phyloP scores from a whole-genome alignment of 2,329 filamentous ascomycete genomes.

The Salinomyces thailandicus region DNA sequence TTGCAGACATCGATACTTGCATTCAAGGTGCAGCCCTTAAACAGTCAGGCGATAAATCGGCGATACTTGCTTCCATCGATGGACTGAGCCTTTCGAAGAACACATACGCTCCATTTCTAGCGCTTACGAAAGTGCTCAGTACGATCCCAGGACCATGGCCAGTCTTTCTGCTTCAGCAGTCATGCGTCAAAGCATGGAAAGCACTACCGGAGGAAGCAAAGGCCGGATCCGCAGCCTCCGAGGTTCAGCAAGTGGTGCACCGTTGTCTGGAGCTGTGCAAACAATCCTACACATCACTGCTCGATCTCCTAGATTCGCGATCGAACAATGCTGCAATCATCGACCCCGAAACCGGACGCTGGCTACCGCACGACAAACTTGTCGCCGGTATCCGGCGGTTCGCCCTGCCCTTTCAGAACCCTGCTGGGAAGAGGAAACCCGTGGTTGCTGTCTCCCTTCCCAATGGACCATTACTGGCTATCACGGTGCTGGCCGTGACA shows the following conservation, averaged over 20 bases:
- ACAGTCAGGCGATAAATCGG: too few relatives aligned
- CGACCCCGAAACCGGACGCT: conserved; percentile 19
- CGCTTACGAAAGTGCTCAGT: conserved; percentile 16
- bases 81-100: background rate
- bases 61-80: background rate
- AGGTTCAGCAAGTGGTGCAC: conserved; percentile 3
- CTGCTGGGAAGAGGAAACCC: conserved; percentile 25
- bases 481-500: conserved; percentile 40
- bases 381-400: conserved; percentile 19
- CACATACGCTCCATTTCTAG: background rate
- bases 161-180: conserved; percentile 23
- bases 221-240: conserved; percentile 14
- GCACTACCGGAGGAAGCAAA: conserved; percentile 29
- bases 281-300: conserved; percentile 4
- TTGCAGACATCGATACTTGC: too few relatives aligned
- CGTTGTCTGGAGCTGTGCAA: background rate
- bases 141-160: conserved; percentile 19
- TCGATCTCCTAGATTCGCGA: conserved; percentile 18
- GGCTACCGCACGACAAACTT: conserved; percentile 18
- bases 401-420: conserved; percentile 13
- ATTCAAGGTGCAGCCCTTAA: too few relatives aligned
- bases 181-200: conserved; percentile 29
- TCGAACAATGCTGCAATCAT: conserved; percentile 19
- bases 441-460: conserved; percentile 43
- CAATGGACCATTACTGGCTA: conserved; percentile 45